Conservation (phyloP, 164 flowering plant species). For the Taxillus chinensis region DNA sequence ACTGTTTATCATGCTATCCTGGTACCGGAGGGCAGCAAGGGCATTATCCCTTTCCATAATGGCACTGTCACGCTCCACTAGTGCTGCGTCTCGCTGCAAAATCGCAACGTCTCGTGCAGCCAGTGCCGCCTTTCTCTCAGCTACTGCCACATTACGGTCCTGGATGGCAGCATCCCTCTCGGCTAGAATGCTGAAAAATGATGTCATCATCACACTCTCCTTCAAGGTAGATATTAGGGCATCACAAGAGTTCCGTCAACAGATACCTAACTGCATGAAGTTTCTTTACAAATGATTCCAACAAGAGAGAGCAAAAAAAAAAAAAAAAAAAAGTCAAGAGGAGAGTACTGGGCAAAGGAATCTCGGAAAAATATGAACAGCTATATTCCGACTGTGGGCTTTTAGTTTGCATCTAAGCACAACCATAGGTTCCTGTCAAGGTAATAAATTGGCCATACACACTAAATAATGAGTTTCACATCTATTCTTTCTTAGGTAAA, state of each 20-base stretch:
- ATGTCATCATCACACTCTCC: slow-evolving; percentile 17
- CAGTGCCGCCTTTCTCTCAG: slow-evolving; percentile 28
- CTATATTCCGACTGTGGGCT: too few relatives aligned
- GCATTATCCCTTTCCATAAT: slow-evolving; percentile 28
- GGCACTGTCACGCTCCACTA: slow-evolving; percentile 28
- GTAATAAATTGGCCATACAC: too few relatives aligned
- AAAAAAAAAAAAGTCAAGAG: too few relatives aligned
- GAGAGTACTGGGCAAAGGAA: too few relatives aligned
- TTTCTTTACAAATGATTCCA: too few relatives aligned
- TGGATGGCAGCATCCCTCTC: slow-evolving; percentile 40
- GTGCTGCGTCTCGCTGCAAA: slow-evolving; percentile 30
- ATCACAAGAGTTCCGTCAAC: neutral
- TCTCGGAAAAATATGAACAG: too few relatives aligned
- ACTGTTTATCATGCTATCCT: slow-evolving; percentile 10
- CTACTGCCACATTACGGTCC: slow-evolving; percentile 29
- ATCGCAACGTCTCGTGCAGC: slow-evolving; percentile 34
- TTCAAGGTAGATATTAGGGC: neutral
- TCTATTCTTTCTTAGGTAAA: too few relatives aligned
- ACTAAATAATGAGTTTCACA: too few relatives aligned
- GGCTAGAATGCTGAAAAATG: slow-evolving; percentile 22
- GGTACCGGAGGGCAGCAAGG: slow-evolving; percentile 17
- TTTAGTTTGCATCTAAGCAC: too few relatives aligned
- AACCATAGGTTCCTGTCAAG: too few relatives aligned
- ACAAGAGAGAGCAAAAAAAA: too few relatives aligned
- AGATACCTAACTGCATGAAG: too few relatives aligned